Percentiles rank a stretch among this genome's conserved stretches.
These are phyloP conservation scores for Sphaerostilbella broomeana DNA, from an alignment of 2,329 filamentous ascomycete genomes.

Conservation along the genomic window DNA sequence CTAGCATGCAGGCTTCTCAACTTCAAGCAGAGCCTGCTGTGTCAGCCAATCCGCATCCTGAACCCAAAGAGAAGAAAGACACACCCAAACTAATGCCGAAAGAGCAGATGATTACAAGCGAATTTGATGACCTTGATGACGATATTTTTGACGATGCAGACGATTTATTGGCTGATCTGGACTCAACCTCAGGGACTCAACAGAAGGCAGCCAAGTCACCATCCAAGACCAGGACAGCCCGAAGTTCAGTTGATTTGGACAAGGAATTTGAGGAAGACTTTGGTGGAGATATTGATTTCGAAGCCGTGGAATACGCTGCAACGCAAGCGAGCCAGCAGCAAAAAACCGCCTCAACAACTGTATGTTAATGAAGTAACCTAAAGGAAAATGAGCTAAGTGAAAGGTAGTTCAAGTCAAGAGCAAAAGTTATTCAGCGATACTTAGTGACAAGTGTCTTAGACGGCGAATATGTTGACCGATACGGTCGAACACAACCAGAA, in stretches of 20 bases:
- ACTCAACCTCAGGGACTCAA: constrained; percentile 15
- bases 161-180: constrained; percentile 18
- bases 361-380: constrained; percentile 28
- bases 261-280: constrained; percentile 38
- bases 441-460: constrained; percentile 68
- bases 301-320: constrained; percentile 65
- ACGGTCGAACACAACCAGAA: constrained; percentile 55
- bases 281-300: constrained; percentile 72
- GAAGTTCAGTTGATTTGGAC: constrained; percentile 16
- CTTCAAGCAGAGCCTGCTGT: constrained; percentile 26
- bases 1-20: constrained; percentile 28
- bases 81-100: not conserved
- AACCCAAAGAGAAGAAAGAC: not conserved
- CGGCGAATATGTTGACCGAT: constrained; percentile 58
- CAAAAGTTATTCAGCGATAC: constrained; percentile 79
- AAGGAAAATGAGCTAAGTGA: constrained; percentile 52
- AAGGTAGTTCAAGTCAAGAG: constrained; percentile 59
- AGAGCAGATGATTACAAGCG: constrained; percentile 29
- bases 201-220: constrained; percentile 2
- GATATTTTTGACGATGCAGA: constrained; percentile 48
- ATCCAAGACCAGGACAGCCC: constrained; percentile 4
- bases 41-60: not conserved
- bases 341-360: constrained; percentile 24
- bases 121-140: constrained; percentile 62
- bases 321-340: constrained; percentile 53